Percentiles rank a stretch among this genome's conserved stretches.
Conservation (phyloP, 2,329 filamentous ascomycete genomes). For the Penicillium sp. region DNA sequence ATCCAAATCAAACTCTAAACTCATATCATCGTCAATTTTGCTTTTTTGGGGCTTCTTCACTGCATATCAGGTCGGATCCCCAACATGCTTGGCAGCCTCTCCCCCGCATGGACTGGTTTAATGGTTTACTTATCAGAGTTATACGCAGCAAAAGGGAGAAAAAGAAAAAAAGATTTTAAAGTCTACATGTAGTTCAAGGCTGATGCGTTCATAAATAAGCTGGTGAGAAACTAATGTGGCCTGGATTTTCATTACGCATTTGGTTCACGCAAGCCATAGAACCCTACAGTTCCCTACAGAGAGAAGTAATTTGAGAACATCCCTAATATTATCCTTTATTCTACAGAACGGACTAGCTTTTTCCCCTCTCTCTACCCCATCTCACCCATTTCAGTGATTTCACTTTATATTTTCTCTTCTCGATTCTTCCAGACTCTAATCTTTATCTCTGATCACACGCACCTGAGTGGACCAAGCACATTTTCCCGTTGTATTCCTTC, state of each 20-base stretch:
- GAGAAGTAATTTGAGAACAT: too few relatives aligned
- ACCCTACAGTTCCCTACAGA: too few relatives aligned
- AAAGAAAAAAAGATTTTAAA: background rate
- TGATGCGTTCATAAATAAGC: conserved; percentile 4
- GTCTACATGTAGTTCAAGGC: background rate
- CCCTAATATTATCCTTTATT: conserved; percentile 6
- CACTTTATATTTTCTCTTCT: background rate
- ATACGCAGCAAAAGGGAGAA: background rate
- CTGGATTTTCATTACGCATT: conserved; percentile 20
- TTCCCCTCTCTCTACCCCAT: conserved; percentile 3
- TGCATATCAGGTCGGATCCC: conserved; percentile 25
- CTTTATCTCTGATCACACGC: conserved; percentile 10
- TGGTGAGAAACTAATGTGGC: conserved; percentile 12
- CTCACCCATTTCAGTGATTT: too few relatives aligned
- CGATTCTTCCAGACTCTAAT: conserved; percentile 2
- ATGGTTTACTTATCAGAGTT: conserved; percentile 14
- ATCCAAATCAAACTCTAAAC: conserved; percentile 4
- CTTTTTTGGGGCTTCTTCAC: conserved; percentile 16
- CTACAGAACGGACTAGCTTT: background rate
- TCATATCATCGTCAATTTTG: conserved; percentile 1
- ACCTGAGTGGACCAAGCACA: conserved; percentile 10
- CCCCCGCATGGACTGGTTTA: conserved; percentile 29
- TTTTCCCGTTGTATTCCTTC: conserved; percentile 5
- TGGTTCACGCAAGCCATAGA: conserved; percentile 3
- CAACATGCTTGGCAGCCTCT: conserved; percentile 27